Evolutionary conservation across 495 filamentous ascomycete genomes (phyloP), one percentile per base, ranked within the genome.

Genomic region (Cairneyella variabilis): DNA sequence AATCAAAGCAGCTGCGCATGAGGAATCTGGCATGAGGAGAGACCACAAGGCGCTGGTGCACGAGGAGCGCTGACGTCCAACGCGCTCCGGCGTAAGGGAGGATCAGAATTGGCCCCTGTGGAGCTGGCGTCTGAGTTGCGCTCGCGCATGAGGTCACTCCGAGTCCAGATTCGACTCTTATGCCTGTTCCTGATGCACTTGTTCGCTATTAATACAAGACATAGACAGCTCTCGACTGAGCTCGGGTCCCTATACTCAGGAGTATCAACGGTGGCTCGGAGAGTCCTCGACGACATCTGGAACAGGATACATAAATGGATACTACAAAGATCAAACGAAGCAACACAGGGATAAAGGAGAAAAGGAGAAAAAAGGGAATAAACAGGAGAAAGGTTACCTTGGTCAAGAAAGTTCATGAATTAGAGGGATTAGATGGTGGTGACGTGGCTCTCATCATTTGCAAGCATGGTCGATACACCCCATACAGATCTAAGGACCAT

Each of bases 331-430:
- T 44, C 25, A 53, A 53, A 44, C 49, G 28, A 34, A 53, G 44
- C 10, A 17, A 44, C 49, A 38, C 42, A n/a, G 37, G 49, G 49
- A 42, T 51, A 28, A 44, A 20, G 32, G 44, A 38, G 30, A 53
- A 53, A 34, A 23, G 47, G 39, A 20, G 34, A 18, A 48, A 48
- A 14, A 26, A 48, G 20, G 45, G 45, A 48, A 30, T 48, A 51
- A 32, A 40, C 30, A 51, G 34, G 37, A 51, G 32, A 32, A 53
- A 53, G 39, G 34, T 41, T 9, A 42, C 48, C 3, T 41, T 51
- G 34, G 42, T 51, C 26, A 51, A 51, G 48, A 53, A 53, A 53
- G 50, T 39, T 3, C 44, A 43, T 53, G 50, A 53, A 53, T 37
- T 53, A 32, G 50, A 39, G 39, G 28, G 44, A 53, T 44, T 53